Conservation (phyloP, 805 yeast species). For the Kodamaea lidongshanica region DNA sequence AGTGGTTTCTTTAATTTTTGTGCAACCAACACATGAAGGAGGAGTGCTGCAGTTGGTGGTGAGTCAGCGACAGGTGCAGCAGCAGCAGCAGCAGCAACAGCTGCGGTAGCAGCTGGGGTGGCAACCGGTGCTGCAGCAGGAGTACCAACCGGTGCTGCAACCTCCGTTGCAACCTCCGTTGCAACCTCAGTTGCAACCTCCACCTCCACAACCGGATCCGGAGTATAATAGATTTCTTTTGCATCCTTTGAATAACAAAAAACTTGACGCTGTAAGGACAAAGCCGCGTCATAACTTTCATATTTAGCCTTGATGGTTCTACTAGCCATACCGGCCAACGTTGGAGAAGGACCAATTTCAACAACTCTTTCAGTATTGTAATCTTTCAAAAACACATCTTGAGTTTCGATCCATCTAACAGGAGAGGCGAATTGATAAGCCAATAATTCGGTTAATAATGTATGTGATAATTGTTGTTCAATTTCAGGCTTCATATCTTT, state of each 20-base stretch:
- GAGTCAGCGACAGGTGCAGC: constrained; percentile 82
- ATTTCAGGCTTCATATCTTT: constrained; percentile 93
- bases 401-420: constrained; percentile 99
- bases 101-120: constrained; percentile 49
- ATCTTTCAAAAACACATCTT: constrained; percentile 91
- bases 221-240: constrained; percentile 92
- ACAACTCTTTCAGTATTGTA: constrained; percentile 95
- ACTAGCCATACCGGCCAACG: constrained; percentile 97
- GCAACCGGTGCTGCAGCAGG: constrained; percentile 56
- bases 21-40: constrained; percentile 87
- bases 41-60: constrained; percentile 77
- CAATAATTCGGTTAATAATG: constrained; percentile 86
- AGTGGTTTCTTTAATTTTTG: constrained; percentile 90
- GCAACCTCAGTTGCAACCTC: constrained; percentile 22
- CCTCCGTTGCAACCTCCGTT: constrained; percentile 41
- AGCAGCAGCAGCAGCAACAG: constrained; percentile 71
- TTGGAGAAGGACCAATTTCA: constrained; percentile 98
- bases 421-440: constrained; percentile 99
- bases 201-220: constrained; percentile 57
- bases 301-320: constrained; percentile 93
- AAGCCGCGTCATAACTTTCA: constrained; percentile 96
- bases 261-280: constrained; percentile 88
- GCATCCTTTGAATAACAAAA: constrained; percentile 93
- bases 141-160: constrained; percentile 50
- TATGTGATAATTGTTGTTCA: constrained; percentile 95